Evolutionary conservation across 75 land plant species (phyloP).

Genomic region (Isoetes taiwanensis): DNA sequence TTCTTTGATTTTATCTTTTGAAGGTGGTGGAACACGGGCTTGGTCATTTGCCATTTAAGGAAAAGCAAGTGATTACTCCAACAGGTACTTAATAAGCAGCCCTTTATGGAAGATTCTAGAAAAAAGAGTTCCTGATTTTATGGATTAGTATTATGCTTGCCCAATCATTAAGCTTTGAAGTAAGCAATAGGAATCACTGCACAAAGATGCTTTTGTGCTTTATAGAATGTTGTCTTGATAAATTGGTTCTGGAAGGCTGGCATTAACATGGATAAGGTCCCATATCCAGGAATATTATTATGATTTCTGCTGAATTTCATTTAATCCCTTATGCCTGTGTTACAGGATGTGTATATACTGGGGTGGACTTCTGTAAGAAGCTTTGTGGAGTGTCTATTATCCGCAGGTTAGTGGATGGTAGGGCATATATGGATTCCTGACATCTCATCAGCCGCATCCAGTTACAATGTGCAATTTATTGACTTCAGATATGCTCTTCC

Average conservation of each 20-base stretch:
- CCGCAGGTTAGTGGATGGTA: too few species aligned
- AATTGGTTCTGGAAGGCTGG: neutral
- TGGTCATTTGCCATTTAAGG: conserved; percentile 88
- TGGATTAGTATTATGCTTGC: neutral
- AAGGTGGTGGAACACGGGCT: conserved; percentile 97
- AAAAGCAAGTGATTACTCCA: conserved; percentile 92
- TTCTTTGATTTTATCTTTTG: too few species aligned
- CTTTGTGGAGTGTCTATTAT: conserved; percentile 75
- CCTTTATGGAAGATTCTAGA: too few species aligned
- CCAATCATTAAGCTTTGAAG: neutral
- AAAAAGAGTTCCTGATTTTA: neutral
- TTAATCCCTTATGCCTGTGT: neutral
- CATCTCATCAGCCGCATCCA: too few species aligned
- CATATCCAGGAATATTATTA: neutral
- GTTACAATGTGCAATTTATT: too few species aligned
- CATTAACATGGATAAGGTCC: neutral
- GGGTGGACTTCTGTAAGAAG: conserved; percentile 61
- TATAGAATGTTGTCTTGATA: neutral
- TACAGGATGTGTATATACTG: conserved; percentile 54
- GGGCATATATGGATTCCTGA: neutral
- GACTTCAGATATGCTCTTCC: too few species aligned
- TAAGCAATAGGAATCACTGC: conserved; percentile 1
- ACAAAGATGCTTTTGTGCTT: neutral
- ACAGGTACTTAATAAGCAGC: too few species aligned
- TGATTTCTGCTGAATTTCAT: neutral